Percentiles rank a stretch among this genome's conserved stretches.
Evolutionary conservation across 805 yeast genomes (phyloP).

Genomic region (Starmerella kuoi): DNA sequence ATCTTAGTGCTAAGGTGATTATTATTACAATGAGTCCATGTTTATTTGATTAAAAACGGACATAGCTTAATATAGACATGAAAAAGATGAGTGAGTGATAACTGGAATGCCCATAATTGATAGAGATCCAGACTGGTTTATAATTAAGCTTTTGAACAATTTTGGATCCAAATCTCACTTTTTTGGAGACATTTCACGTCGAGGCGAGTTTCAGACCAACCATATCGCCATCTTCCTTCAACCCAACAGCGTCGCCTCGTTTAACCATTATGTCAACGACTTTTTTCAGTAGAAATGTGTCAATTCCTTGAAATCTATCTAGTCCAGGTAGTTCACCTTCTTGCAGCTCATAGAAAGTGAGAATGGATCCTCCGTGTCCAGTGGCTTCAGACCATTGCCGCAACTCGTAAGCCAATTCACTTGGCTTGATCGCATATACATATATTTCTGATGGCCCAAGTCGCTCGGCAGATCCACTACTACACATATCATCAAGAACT

Average conservation of each 20-base stretch:
- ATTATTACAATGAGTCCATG: too few relatives aligned
- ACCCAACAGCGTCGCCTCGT: conserved; percentile 58
- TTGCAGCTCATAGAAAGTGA: conserved; percentile 71
- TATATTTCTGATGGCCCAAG: conserved; percentile 31
- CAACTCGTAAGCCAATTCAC: conserved; percentile 54
- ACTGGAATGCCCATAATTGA: too few relatives aligned
- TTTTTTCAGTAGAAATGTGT: conserved; percentile 40
- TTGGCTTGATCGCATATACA: conserved; percentile 57
- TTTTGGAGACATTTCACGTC: too few relatives aligned
- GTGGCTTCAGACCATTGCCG: conserved; percentile 62
- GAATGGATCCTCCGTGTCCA: conserved; percentile 64
- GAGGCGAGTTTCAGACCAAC: conserved; percentile 51
- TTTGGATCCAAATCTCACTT: too few relatives aligned
- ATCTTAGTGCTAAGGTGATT: too few relatives aligned
- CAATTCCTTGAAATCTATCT: conserved; percentile 54
- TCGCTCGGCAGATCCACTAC: conserved; percentile 46
- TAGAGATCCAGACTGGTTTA: too few relatives aligned
- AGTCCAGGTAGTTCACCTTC: conserved; percentile 56
- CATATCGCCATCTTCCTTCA: conserved; percentile 56
- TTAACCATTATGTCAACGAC: conserved; percentile 49
- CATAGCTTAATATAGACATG: too few relatives aligned
- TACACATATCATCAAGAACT: conserved; percentile 47
- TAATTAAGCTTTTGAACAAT: too few relatives aligned
- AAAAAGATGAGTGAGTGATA: too few relatives aligned
- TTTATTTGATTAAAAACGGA: too few relatives aligned